A percentile compares a stretch with the other conserved stretches of the same genome.
These are phyloP conservation scores for Gaeumannomyces sp. DNA, from an alignment of 2,329 filamentous ascomycete genomes.

Conservation along the genomic window DNA sequence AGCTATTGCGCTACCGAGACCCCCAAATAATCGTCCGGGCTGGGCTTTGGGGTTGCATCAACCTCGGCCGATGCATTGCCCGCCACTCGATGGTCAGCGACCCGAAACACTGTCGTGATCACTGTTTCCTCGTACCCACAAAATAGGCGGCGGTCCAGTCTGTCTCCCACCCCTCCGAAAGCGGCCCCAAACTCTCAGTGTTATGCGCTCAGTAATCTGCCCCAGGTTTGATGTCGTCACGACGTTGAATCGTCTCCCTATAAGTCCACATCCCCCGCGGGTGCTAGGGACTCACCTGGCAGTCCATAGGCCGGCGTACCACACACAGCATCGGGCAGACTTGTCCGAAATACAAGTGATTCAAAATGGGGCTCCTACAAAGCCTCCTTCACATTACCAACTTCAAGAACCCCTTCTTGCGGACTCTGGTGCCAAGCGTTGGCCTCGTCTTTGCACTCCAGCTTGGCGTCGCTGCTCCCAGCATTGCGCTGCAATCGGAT, in stretches of 20 bases:
- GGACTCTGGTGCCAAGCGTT: conserved; percentile 55
- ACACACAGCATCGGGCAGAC: background rate
- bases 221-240: background rate
- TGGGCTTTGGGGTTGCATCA: background rate
- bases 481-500: conserved; percentile 53
- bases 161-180: no score
- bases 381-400: conserved; percentile 53
- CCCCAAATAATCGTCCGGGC: no score
- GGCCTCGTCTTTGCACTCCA: conserved; percentile 59
- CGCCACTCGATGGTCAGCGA: background rate
- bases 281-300: no score
- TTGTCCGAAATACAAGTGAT: background rate
- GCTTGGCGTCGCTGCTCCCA: conserved; percentile 55
- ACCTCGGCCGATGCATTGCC: background rate
- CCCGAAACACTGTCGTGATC: background rate
- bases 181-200: background rate
- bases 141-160: no score
- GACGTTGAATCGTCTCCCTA: background rate
- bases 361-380: conserved; percentile 29
- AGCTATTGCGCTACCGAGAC: no score
- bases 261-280: background rate
- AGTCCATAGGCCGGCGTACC: background rate
- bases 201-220: background rate
- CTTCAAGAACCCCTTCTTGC: conserved; percentile 55
- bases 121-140: background rate